Base-by-base conservation (phyloP, 495 filamentous ascomycete genomes). In the Collariella sp. region DNA sequence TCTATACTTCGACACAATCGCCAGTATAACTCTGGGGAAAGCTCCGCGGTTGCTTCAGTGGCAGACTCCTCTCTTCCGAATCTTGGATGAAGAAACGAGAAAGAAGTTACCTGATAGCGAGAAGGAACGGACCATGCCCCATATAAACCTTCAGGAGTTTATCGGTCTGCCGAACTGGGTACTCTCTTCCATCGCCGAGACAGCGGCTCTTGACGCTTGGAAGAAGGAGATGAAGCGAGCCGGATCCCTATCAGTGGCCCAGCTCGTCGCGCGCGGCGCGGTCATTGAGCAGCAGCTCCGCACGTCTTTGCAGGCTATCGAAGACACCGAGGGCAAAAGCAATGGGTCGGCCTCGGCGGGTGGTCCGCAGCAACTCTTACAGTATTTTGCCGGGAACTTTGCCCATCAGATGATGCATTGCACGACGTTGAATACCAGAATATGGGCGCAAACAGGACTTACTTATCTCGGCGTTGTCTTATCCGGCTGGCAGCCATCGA, bases 401-500 rank as follows among this genome's bases (percentile, higher is more conserved):
- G 33, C 50, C 4, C 34, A 38, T 0, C 18, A 39, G 3, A 41
- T 40, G 13, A 35, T 51, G 19, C 46, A 61, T 18, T 33, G 46
- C 18, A 48, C 16, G 13, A n/a, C 40, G 3, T 6, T 56, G 12
- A 52, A 56, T 19, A 70, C 71, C 1, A 62, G 54, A 31, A 64
- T 76, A 33, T 81, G 77, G 77, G 73, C 67, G 1, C 72, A 77
- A 44, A 73, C 73, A 6, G 69, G 72, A 6, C 62, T 79, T 11
- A 52, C 76, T 10, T 81, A 79, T 54, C 67, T 79, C 15, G 67
- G 45, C 26, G 66, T 78, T 16, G 76, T 79, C 7, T 68, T 79
- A 1, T 76, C 71, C 11, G 78, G 78, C 33, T 81, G 76, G 76
- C 76, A 81, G 59, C 72, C 74, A 7, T 67, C 69, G 0, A 68